A percentile compares a stretch with the other conserved stretches of the same genome.
Evolutionary conservation across 192 early-diverging fungal genomes (phyloP).

Genomic region (Endogone sp.): DNA sequence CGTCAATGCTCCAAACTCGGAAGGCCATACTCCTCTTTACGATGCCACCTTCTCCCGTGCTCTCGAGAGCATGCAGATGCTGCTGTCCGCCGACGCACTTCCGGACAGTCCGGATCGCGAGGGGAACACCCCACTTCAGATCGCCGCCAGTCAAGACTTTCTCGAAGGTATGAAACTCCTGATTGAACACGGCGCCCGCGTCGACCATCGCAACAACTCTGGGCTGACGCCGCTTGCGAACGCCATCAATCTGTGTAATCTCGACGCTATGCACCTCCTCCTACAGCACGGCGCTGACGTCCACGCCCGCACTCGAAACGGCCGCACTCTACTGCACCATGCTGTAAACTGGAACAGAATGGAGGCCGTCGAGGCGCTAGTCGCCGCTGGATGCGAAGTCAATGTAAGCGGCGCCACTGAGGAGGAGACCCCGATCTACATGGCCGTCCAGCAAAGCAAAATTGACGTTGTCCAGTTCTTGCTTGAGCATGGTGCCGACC

Average conservation of each 20-base stretch:
- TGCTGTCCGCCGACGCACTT: slow-evolving; percentile 14
- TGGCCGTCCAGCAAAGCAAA: slow-evolving; percentile 35
- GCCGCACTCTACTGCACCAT: slow-evolving; percentile 21
- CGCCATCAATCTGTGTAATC: slow-evolving; percentile 24
- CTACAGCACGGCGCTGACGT: slow-evolving; percentile 22
- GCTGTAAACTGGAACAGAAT: slow-evolving; percentile 34
- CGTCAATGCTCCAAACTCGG: slow-evolving; percentile 16
- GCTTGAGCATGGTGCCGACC: slow-evolving; percentile 24
- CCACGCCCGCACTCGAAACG: slow-evolving; percentile 10
- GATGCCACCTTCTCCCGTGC: slow-evolving; percentile 21
- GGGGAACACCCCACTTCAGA: slow-evolving; percentile 25
- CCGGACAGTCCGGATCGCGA: slow-evolving; percentile 7
- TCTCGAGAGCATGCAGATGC: slow-evolving; percentile 6
- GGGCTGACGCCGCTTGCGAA: slow-evolving; percentile 29
- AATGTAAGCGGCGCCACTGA: slow-evolving; percentile 9
- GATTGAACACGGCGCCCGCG: slow-evolving; percentile 8
- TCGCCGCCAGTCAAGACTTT: slow-evolving; percentile 25
- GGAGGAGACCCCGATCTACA: slow-evolving; percentile 28
- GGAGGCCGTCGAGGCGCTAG: slow-evolving; percentile 19
- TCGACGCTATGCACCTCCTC: slow-evolving; percentile 4
- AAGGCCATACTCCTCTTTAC: slow-evolving; percentile 31
- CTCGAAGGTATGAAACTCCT: slow-evolving; percentile 15
- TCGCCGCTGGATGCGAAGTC: slow-evolving; percentile 15
- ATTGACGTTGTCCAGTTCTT: slow-evolving; percentile 30
- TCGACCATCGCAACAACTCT: slow-evolving; percentile 14